A percentile compares a stretch with the other conserved stretches of the same genome.
Evolutionary conservation across 768 basidiomycete species (phyloP).

Genomic region (Tubosaeta sp.): DNA sequence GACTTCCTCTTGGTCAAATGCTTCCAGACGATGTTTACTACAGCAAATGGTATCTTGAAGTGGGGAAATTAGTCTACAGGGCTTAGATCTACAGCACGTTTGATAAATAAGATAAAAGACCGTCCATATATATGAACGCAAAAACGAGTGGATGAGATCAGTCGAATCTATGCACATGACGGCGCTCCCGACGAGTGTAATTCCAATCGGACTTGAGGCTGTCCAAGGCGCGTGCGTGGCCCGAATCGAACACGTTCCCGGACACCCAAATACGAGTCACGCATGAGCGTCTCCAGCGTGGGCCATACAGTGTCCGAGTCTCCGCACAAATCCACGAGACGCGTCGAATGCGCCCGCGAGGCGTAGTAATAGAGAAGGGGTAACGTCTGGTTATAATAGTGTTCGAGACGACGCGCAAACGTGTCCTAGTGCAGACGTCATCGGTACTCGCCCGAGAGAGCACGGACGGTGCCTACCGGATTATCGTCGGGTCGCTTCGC

Average conservation of each 20-base stretch:
- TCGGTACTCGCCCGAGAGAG: background rate
- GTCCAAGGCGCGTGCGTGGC: slow-evolving; percentile 16
- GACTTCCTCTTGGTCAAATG: background rate
- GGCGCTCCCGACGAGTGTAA: background rate
- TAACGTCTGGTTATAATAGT: slow-evolving; percentile 76
- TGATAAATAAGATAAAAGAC: slow-evolving; percentile 12
- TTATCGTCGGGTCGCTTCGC: slow-evolving; percentile 83
- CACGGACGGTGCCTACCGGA: slow-evolving; percentile 49
- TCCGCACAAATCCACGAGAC: slow-evolving; percentile 56
- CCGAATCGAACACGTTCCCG: slow-evolving; percentile 40
- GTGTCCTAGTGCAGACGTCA: slow-evolving; percentile 50
- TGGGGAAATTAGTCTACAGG: slow-evolving; percentile 8
- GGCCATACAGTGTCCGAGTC: slow-evolving; percentile 82
- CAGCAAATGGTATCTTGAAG: background rate
- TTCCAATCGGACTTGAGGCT: slow-evolving; percentile 14
- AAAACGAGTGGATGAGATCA: slow-evolving; percentile 5
- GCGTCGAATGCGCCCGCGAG: slow-evolving; percentile 38
- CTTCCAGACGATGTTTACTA: background rate
- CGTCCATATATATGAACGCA: slow-evolving; percentile 9
- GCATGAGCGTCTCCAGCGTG: slow-evolving; percentile 58
- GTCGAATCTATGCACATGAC: background rate
- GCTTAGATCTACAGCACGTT: slow-evolving; percentile 17
- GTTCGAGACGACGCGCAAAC: slow-evolving; percentile 66
- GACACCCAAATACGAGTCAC: slow-evolving; percentile 49
- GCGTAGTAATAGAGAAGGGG: slow-evolving; percentile 75